Percentiles rank a stretch among this genome's conserved stretches.
Evolutionary conservation across 176 grass and related monocot species (phyloP).

Genomic region (Triticum urartu): DNA sequence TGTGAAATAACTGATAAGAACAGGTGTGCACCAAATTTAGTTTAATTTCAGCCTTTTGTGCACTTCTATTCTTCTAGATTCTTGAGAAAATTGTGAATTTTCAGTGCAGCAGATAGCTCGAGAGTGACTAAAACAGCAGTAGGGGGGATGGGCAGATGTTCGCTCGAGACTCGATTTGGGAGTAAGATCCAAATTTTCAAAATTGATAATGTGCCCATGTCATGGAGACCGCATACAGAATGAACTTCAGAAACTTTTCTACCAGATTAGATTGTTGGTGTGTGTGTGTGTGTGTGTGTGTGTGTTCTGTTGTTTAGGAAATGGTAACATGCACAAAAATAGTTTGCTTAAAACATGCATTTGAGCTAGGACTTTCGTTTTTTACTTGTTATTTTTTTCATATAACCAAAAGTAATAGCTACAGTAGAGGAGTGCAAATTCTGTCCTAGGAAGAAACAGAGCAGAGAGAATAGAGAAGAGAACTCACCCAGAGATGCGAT

Average conservation of each 20-base stretch:
- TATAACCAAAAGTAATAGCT: too few species aligned
- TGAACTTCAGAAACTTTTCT: not conserved
- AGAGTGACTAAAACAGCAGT: not conserved
- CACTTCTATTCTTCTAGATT: not conserved
- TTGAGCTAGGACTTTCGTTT: too few species aligned
- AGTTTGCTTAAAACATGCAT: not conserved
- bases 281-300: too few species aligned
- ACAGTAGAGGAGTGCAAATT: too few species aligned
- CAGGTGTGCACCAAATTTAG: not conserved
- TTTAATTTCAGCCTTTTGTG: not conserved
- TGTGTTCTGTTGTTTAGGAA: not conserved
- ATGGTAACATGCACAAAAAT: not conserved
- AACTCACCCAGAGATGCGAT: constrained; percentile 56
- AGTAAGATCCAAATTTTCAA: not conserved
- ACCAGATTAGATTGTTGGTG: too few species aligned
- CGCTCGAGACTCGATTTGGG: not conserved
- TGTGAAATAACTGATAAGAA: not conserved
- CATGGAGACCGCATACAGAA: not conserved
- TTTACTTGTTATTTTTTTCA: too few species aligned
- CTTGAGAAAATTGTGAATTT: not conserved
- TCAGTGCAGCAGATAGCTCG: not conserved
- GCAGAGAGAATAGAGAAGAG: not conserved
- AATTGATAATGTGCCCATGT: too few species aligned
- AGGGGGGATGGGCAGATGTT: not conserved
- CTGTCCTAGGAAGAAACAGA: too few species aligned